Base-by-base conservation (phyloP, 139 green algal genomes). In the Tetradesmus lagerheimii region DNA sequence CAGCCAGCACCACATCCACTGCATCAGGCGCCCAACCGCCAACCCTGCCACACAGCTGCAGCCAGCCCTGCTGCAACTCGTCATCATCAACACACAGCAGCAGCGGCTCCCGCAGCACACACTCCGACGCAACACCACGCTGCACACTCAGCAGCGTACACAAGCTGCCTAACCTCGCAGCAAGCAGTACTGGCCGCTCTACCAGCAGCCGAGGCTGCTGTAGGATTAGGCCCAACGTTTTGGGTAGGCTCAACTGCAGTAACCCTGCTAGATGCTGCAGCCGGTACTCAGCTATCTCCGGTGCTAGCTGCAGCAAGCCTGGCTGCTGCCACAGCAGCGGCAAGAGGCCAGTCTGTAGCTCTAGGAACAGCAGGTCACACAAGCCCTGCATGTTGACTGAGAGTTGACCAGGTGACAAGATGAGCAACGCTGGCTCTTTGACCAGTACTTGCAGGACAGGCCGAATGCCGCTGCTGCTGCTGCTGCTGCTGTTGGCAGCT, bases 1-100 rank as follows among this genome's bases (percentile, higher is more conserved):
- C 85, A 47, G 85, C 85, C 39, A 89, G 41, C 20, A 89, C 85
- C 43, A 89, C 35, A 71, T 89, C 85, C 37, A 89, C 37, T 50
- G 85, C 85, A 82, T 89, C 85, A 78, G 45, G 27, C 11, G 66
- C 67, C 67, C 66, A 89, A 2, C 67, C 38, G 38, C 77, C 85
- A 15, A 89, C 39, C 38, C 85, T 31, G 2, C 25, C 34, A 20
- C 39, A 66, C 66, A 89, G 57, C 39, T 67, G 45, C 31, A 35
- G 5, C 66, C 66, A 89, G 8, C 43, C 15, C 85, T 37, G 23
- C 85, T 50, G 38, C 38, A 89, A 34, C 67, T 83, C 39, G 14
- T 71, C 66, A 34, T 89, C 85, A 74, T 89, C 85, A 11, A 71
- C n/a, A 81, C 67, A 89, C 85, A 89, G n/a, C 85, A 89, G 66